Percentiles rank a stretch among this genome's conserved stretches.
Conservation (phyloP, 2,329 filamentous ascomycete species). For the Fusarium sacchari region DNA sequence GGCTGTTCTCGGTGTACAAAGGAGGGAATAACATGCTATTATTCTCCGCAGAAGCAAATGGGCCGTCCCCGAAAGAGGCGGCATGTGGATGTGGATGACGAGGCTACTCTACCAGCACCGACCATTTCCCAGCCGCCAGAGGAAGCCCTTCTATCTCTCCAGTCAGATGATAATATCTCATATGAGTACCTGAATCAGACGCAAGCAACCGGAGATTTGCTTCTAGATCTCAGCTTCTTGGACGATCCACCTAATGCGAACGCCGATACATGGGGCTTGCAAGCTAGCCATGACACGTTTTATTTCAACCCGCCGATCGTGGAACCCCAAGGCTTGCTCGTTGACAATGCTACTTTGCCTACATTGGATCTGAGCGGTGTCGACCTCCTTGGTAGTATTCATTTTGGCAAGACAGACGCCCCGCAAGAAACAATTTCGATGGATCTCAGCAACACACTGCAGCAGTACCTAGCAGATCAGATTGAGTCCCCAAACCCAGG, state of each 20-base stretch:
- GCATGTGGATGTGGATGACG: slow-evolving; percentile 49
- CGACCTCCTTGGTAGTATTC: slow-evolving; percentile 47
- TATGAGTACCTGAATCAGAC: slow-evolving; percentile 12
- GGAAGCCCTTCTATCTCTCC: not conserved
- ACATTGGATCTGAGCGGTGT: slow-evolving; percentile 39
- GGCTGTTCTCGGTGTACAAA: slow-evolving; percentile 68
- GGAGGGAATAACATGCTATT: slow-evolving; percentile 67
- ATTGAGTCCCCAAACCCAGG: slow-evolving; percentile 25
- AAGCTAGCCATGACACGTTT: slow-evolving; percentile 43
- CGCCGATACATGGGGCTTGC: slow-evolving; percentile 52
- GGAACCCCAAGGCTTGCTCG: slow-evolving; percentile 10
- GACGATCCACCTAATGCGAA: slow-evolving; percentile 41
- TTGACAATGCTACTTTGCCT: slow-evolving; percentile 9
- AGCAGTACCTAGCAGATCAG: slow-evolving; percentile 41
- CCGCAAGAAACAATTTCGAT: slow-evolving; percentile 43
- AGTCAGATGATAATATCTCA: not conserved
- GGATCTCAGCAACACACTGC: slow-evolving; percentile 43
- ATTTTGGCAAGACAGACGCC: slow-evolving; percentile 47
- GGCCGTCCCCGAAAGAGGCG: slow-evolving; percentile 70
- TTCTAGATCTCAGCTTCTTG: slow-evolving; percentile 51
- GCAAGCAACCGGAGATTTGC: slow-evolving; percentile 30
- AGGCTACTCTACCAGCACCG: slow-evolving; percentile 30
- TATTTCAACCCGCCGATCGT: slow-evolving; percentile 32
- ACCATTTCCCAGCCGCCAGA: slow-evolving; percentile 1
- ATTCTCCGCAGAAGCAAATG: slow-evolving; percentile 74